Evolutionary conservation across 768 basidiomycete species (phyloP).

Genomic region (Sutorius australiensis): DNA sequence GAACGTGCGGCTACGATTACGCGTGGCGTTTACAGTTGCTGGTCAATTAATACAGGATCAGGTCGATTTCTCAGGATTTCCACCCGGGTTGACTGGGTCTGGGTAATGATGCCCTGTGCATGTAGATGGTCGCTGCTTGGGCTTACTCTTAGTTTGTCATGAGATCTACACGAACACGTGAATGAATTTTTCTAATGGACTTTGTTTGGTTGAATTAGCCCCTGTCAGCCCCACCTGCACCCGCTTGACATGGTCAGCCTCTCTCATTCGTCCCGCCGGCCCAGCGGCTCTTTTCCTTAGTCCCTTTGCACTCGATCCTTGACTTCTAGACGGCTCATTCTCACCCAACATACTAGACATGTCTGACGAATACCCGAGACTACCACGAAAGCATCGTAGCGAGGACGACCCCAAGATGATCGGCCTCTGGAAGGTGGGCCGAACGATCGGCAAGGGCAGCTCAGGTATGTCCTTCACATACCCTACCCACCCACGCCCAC

Average conservation of each 20-base stretch:
- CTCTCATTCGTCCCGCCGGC: background rate
- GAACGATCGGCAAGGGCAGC: constrained; percentile 78
- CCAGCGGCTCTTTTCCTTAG: background rate
- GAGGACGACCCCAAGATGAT: constrained; percentile 60
- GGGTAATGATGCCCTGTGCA: constrained; percentile 14
- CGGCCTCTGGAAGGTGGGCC: constrained; percentile 79
- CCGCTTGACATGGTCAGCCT: constrained; percentile 17
- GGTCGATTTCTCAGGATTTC: constrained; percentile 91
- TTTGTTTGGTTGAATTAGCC: constrained; percentile 7
- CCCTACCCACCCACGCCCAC: background rate
- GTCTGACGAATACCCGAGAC: constrained; percentile 26
- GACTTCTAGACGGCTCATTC: constrained; percentile 3
- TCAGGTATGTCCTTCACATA: constrained; percentile 50
- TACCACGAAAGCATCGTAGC: constrained; percentile 28
- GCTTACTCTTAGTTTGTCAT: constrained; percentile 12
- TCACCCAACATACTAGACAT: constrained; percentile 22
- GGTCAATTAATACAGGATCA: constrained; percentile 83
- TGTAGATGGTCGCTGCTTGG: constrained; percentile 15
- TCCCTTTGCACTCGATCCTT: background rate
- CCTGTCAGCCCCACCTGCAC: constrained; percentile 23
- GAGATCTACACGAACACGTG: constrained; percentile 21
- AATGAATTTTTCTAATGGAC: background rate
- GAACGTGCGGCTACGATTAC: constrained; percentile 76
- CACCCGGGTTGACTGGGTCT: constrained; percentile 61
- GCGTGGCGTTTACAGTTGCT: constrained; percentile 71